Percentiles rank a stretch among this genome's conserved stretches.
Evolutionary conservation across 345 rosid species (phyloP).

Genomic region (Lepidium aucheri): DNA sequence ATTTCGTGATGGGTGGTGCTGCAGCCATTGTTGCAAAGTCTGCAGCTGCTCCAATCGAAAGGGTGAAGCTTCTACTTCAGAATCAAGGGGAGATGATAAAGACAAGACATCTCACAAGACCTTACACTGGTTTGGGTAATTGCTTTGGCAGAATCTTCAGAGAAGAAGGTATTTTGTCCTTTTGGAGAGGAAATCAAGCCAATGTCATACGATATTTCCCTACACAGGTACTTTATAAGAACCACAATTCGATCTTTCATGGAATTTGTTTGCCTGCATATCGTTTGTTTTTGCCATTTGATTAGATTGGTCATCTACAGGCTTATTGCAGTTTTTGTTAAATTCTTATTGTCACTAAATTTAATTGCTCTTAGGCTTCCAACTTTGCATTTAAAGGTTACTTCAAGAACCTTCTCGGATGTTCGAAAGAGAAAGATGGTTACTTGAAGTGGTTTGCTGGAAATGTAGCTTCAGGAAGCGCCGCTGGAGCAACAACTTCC

Average conservation of each 20-base stretch:
- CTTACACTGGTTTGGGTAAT: constrained; percentile 56
- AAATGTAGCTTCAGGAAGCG: constrained; percentile 91
- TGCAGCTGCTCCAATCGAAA: constrained; percentile 86
- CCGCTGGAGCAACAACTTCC: constrained; percentile 92
- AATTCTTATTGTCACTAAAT: constrained; percentile 32
- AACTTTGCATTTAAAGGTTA: constrained; percentile 97
- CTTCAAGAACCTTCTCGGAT: constrained; percentile 65
- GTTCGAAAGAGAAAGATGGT: constrained; percentile 84
- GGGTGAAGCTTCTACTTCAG: constrained; percentile 90
- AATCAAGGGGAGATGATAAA: constrained; percentile 90
- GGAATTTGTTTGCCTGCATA: too few relatives aligned
- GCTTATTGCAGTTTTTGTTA: background rate
- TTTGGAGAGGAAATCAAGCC: constrained; percentile 98
- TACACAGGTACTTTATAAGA: constrained; percentile 50
- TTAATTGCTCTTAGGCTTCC: constrained; percentile 78
- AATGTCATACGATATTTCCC: constrained; percentile 86
- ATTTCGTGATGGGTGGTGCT: constrained; percentile 73
- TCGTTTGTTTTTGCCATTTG: background rate
- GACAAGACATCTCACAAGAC: constrained; percentile 57
- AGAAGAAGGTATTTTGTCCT: constrained; percentile 77
- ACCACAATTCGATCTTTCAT: background rate
- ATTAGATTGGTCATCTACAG: background rate
- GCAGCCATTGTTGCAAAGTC: constrained; percentile 72
- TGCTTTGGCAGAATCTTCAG: constrained; percentile 65
- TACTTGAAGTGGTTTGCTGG: constrained; percentile 78